Conservation (phyloP, 148 eudicot genomes). For the Vaccinium macrocarpon region DNA sequence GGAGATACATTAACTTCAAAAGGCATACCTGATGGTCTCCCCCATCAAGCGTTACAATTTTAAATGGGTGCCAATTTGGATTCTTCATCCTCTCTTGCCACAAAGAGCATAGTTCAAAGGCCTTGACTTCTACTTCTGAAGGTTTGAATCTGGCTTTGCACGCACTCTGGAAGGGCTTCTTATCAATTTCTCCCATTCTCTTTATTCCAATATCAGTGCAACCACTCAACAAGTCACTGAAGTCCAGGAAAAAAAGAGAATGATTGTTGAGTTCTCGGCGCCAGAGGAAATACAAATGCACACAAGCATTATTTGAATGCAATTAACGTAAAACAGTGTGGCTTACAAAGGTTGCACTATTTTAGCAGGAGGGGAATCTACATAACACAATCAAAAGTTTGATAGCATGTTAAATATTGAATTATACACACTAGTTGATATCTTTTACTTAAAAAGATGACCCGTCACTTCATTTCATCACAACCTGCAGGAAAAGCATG, state of each 20-base stretch:
- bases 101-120: slow-evolving; percentile 60
- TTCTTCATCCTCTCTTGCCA: slow-evolving; percentile 82
- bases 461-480: background rate
- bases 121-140: slow-evolving; percentile 60
- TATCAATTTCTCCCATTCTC: slow-evolving; percentile 88
- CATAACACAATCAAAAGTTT: background rate
- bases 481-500: background rate
- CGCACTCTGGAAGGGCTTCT: slow-evolving; percentile 48
- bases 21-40: slow-evolving; percentile 45
- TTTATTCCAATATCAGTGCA: slow-evolving; percentile 62
- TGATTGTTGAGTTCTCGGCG: background rate
- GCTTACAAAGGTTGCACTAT: background rate
- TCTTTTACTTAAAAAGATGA: background rate
- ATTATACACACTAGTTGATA: background rate
- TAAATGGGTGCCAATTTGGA: slow-evolving; percentile 80
- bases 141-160: slow-evolving; percentile 49
- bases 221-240: slow-evolving; percentile 38
- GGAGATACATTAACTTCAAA: background rate
- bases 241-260: slow-evolving; percentile 37
- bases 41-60: slow-evolving; percentile 32
- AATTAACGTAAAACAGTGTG: background rate
- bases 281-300: background rate
- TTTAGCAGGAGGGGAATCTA: background rate
- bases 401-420: background rate
- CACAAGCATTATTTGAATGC: background rate